phyloP scores from a whole-genome alignment of 2,329 filamentous ascomycete species.

The Trichoderma lentiforme region DNA sequence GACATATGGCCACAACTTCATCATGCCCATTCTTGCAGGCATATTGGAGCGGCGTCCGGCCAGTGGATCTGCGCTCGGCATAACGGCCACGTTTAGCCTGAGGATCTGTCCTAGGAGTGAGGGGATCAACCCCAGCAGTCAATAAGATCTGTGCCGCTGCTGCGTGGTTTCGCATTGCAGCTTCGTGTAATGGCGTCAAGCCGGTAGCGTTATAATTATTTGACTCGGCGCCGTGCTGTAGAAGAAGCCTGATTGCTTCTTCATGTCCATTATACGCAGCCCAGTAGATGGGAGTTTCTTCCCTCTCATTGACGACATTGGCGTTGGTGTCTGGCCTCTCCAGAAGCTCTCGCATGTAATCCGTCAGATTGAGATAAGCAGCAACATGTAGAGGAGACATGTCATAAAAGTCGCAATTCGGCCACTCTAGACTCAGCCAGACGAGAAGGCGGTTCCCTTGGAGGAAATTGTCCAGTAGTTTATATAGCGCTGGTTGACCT shows the following conservation, averaged over 20 bases:
- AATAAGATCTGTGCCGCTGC: slow-evolving; percentile 30
- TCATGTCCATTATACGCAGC: not conserved
- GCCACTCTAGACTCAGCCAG: not conserved
- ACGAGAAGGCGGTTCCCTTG: not conserved
- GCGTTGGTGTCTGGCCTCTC: not conserved
- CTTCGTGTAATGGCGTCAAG: slow-evolving; percentile 34
- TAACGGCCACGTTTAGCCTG: not conserved
- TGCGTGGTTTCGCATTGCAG: slow-evolving; percentile 31
- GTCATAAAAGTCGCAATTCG: not conserved
- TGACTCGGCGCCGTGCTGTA: not conserved
- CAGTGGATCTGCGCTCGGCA: slow-evolving; percentile 2
- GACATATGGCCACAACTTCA: slow-evolving; percentile 26
- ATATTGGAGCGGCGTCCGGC: slow-evolving; percentile 31
- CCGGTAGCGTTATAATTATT: slow-evolving; percentile 23
- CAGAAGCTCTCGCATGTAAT: not conserved
- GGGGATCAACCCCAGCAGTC: slow-evolving; percentile 34
- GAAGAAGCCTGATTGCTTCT: not conserved
- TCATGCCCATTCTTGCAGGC: slow-evolving; percentile 29
- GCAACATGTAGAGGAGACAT: slow-evolving; percentile 15
- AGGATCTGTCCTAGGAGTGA: slow-evolving; percentile 27
- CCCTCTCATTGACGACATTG: not conserved
- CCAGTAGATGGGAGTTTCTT: not conserved
- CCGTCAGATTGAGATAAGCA: not conserved
- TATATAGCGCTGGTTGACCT: not conserved
- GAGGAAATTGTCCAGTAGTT: not conserved